Evolutionary conservation across 1,139 yeast species (phyloP), one percentile per base, ranked within the genome.

Genomic region (Torulaspora globosa): DNA sequence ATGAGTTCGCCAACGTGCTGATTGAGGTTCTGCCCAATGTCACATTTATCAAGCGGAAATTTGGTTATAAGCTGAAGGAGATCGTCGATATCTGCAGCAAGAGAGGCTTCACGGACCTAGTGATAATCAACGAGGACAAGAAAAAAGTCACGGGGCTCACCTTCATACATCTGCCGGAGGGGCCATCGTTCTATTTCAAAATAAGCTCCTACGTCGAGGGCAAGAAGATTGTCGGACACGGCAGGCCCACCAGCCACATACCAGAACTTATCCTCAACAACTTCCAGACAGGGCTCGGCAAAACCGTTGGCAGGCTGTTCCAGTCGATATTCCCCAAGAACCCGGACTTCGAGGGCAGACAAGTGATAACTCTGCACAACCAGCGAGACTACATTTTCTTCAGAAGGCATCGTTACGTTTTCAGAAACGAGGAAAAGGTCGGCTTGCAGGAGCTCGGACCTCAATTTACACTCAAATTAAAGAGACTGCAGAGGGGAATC

Each of bases 391-490:
- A 77, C 65, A 86, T 92, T 40, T 92, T 92, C 62, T 89, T 92
- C 75, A 78, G 98, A 68, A 81, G 97, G 70, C 98, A 92, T 65
- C 78, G 98, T 61, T 92, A 92, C 62, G 73, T 88, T 6, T 92
- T 92, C 70, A 76, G 80, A 59, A 86, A 89, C 63, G 96, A 89
- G 55, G 95, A 88, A 63, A 82, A 80, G 59, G 97, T 90, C 1
- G 97, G 98, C 5, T 71, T 92, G 44, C 98, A 92, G 63, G 98
- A 94, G 63, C 72, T 92, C 41, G 98, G 98, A 0, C 98, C 98
- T 0, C 96, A 90, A 66, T 94, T 92, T 66, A 94, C 98, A 0
- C 70, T 92, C 63, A 84, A 85, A 63, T 72, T 94, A 55, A 78
- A 96, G 65, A 76, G 97, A 62, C 73, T 94, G 51, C 97, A 90